Evolutionary conservation across 2,329 filamentous ascomycete genomes (phyloP).

Genomic region (Colletotrichum tanaceti): DNA sequence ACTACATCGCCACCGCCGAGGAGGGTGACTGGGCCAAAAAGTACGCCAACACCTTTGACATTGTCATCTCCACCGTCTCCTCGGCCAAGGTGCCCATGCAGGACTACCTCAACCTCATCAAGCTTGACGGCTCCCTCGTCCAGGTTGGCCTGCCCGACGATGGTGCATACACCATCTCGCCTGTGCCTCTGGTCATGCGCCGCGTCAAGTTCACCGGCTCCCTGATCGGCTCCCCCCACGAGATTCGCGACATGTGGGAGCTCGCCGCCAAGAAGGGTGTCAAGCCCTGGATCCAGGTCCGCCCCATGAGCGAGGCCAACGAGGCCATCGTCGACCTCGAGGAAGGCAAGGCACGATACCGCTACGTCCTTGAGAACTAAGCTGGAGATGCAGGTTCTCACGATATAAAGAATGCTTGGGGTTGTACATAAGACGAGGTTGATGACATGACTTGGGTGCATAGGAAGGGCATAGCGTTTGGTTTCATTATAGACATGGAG

Average conservation of each 20-base stretch:
- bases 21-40: constrained; percentile 66
- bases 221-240: constrained; percentile 60
- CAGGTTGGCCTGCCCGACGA: constrained; percentile 69
- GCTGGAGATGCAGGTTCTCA: neutral
- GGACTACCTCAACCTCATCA: constrained; percentile 70
- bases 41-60: constrained; percentile 63
- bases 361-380: constrained; percentile 60
- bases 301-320: constrained; percentile 67
- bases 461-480: constrained; percentile 36
- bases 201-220: constrained; percentile 62
- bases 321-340: constrained; percentile 66
- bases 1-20: constrained; percentile 56
- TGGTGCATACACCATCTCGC: constrained; percentile 53
- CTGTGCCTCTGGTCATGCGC: constrained; percentile 67
- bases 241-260: constrained; percentile 70
- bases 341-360: constrained; percentile 61
- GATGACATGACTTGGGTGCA: constrained; percentile 33
- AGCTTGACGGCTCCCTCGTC: constrained; percentile 67
- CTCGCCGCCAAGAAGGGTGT: constrained; percentile 68
- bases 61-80: constrained; percentile 70
- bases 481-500: constrained; percentile 32
- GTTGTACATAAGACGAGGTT: constrained; percentile 33
- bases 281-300: constrained; percentile 66
- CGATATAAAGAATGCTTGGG: neutral
- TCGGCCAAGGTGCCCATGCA: constrained; percentile 57